Percentiles rank a stretch among this genome's conserved stretches.
Evolutionary conservation across 176 grass and related monocot genomes (phyloP).

Genomic region (Puccinellia tenuiflora): DNA sequence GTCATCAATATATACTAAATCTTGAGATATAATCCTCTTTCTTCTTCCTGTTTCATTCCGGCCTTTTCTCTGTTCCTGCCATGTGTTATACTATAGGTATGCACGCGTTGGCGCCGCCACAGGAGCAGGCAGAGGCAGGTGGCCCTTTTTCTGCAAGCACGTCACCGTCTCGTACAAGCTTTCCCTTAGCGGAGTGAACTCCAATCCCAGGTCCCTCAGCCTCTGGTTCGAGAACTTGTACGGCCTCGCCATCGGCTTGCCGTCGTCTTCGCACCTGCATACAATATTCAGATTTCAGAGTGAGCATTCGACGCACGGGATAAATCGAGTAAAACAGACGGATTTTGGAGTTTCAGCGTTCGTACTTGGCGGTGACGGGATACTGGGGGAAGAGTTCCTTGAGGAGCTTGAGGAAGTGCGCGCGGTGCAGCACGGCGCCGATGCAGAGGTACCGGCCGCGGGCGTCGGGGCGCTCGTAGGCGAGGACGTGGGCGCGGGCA

Average conservation of each 20-base stretch:
- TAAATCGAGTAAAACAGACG: background rate
- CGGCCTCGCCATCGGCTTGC: slow-evolving; percentile 12
- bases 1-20: background rate
- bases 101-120: background rate
- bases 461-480: slow-evolving; percentile 21
- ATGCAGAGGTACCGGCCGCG: slow-evolving; percentile 48
- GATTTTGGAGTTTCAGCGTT: background rate
- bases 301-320: background rate
- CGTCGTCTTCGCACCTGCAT: slow-evolving; percentile 32
- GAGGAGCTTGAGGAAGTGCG: slow-evolving; percentile 8
- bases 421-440: slow-evolving; percentile 36
- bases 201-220: slow-evolving; percentile 28
- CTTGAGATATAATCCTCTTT: background rate
- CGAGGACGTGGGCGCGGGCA: slow-evolving; percentile 28
- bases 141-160: slow-evolving; percentile 23
- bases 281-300: background rate
- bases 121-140: slow-evolving; percentile 23
- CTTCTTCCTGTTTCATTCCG: background rate
- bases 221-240: slow-evolving; percentile 41
- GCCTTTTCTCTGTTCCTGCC: background rate
- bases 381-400: slow-evolving; percentile 26
- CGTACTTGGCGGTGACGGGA: slow-evolving; percentile 21
- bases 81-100: background rate
- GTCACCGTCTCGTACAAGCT: slow-evolving; percentile 19
- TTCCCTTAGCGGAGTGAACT: slow-evolving; percentile 28